Evolutionary conservation across 768 basidiomycete species (phyloP), one percentile per base, ranked within the genome.

Genomic region (Cubamyces lactineus): DNA sequence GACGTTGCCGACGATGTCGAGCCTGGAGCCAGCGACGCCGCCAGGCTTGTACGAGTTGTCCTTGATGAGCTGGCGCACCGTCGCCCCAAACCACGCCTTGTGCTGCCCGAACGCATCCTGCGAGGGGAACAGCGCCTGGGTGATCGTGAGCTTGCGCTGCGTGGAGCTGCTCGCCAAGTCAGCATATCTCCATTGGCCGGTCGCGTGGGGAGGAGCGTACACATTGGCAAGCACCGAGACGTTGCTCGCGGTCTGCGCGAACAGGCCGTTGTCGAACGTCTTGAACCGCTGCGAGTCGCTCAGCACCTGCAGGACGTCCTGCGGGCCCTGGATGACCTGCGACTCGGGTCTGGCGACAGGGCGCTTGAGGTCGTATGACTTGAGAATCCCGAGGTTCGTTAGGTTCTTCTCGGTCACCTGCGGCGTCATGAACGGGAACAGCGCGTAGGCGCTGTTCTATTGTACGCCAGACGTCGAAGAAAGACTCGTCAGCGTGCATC

Each of bases 391-490:
- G 6, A 71, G 71, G 50, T 77, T 70, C 47, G 59, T 60, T 61
- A 89, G 68, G 49, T 72, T 69, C 2, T 73, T 64, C 64, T 80
- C 70, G 79, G 86, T 81, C 59, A 64, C 74, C 17, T 70, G 69
- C 34, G 92, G 91, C 4, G 82, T 83, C 68, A 89, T 69, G 81
- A 95, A 89, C 11, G 93, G 92, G 82, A 94, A 94, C 69, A 89
- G 86, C 1, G 85, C 90, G 67, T 91, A 91, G 2, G 80, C 80
- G 12, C 86, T 88, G 16, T 82, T 53, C 63, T 64, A 45, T 19
- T 8, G 24, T 39, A 17, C 43, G 21, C 11, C 17, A 12, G 28
- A 17, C 24, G 21, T 23, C 23, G 28, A 39, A 23, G n/a, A 26
- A n/a, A 41, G 54, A 38, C 45, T 19, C n/a, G 19, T 8, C 5